Evolutionary conservation across 2,329 filamentous ascomycete species (phyloP), one percentile per base, ranked within the genome.

Genomic region (Sclerotinia glacialis): DNA sequence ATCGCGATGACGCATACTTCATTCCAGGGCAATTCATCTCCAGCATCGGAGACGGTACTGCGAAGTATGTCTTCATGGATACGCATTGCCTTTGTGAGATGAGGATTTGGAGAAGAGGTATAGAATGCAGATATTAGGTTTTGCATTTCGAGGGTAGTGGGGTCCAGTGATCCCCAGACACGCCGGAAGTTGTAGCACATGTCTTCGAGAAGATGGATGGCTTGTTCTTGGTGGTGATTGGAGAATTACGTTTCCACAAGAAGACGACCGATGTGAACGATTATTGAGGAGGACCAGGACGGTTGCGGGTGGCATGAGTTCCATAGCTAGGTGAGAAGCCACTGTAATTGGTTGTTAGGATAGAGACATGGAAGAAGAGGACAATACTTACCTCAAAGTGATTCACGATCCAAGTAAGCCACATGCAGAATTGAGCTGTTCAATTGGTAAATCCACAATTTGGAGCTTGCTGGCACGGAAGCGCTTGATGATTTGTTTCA

Each of bases 331-430:
- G 74, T 70, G 3, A 76, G 72, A 6, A 71, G 69, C 61, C 61
- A 54, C 49, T 54, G 37, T 40, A 7, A 46, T 54, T 53, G 9
- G 14, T 23, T 23, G 12, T 64, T 54, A 64, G 23, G 0, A 37
- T 31, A 21, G 12, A 7, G 3, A 31, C 18, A 34, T 16, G 42
- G 21, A 64, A 2, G 8, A 42, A 3, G 28, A 5, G 37, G 12
- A 64, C 5, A 11, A n/a, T 64, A 11, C 49, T 64, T 54, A 75
- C 71, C 69, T 83, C 81, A 14, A 14, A 83, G 78, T 60, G 82
- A 80, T 26, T 74, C 72, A n/a, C n/a, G n/a, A n/a, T n/a, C 81
- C 82, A 1, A 85, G 77, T 4, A 84, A 75, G 12, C 78, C 77
- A 37, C 82, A 77, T 1, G 83, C 75, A 9, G 79, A 78, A 23